Evolutionary conservation across 805 yeast species (phyloP).

Genomic region (Hanseniaspora opuntiae): DNA sequence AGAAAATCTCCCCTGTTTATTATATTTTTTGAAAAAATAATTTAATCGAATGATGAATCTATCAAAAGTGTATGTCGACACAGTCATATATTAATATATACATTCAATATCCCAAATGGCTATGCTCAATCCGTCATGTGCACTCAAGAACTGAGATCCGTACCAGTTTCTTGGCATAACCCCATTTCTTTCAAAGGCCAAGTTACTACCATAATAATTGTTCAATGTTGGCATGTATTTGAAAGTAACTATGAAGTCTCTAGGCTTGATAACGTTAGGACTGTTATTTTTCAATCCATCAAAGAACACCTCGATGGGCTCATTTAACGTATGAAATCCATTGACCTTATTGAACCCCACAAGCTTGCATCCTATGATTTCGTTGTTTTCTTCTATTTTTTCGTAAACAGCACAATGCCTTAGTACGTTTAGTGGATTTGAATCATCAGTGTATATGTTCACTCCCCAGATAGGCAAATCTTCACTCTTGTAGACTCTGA

Average conservation of each 20-base stretch:
- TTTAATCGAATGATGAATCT: no score
- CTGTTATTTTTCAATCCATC: constrained; percentile 5
- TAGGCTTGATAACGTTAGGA: neutral
- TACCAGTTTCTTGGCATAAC: constrained; percentile 66
- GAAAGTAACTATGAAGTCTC: neutral
- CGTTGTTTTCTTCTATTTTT: constrained; percentile 22
- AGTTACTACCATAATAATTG: constrained; percentile 40
- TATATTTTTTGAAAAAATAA: no score
- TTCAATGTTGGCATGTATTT: constrained; percentile 46
- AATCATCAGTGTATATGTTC: constrained; percentile 86
- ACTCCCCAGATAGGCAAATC: constrained; percentile 60
- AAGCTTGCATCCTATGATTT: constrained; percentile 20
- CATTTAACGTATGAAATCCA: constrained; percentile 19
- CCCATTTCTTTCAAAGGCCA: constrained; percentile 41
- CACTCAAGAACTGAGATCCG: constrained; percentile 18
- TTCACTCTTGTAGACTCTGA: neutral
- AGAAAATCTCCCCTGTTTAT: no score
- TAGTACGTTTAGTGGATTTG: constrained; percentile 63
- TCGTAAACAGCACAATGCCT: constrained; percentile 60
- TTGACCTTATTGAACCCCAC: constrained; percentile 23
- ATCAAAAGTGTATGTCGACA: no score
- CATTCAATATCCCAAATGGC: constrained; percentile 35
- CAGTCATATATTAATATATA: neutral
- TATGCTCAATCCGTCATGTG: constrained; percentile 70
- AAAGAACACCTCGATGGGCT: constrained; percentile 1